These are phyloP conservation scores for Claviceps paspali DNA, from an alignment of 2,329 filamentous ascomycete species.

Conservation along the genomic window DNA sequence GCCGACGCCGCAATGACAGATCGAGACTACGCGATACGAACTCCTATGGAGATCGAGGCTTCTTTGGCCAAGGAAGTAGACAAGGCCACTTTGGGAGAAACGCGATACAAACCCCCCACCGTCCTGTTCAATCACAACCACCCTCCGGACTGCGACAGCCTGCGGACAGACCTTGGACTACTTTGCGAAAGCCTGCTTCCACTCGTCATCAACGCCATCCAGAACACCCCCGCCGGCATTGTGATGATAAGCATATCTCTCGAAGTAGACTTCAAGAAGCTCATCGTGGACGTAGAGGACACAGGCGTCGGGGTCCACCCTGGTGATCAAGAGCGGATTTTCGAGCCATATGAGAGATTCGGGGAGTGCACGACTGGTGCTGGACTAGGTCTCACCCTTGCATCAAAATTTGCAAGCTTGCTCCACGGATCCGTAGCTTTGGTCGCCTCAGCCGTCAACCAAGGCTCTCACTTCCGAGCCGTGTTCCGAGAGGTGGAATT, in stretches of 20 bases:
- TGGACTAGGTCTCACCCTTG: constrained; percentile 22
- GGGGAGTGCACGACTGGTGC: constrained; percentile 21
- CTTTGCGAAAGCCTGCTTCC: constrained; percentile 27
- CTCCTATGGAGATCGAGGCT: not conserved
- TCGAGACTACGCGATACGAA: constrained; percentile 14
- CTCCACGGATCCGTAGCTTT: constrained; percentile 23
- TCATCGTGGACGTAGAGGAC: not conserved
- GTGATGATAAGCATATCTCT: not conserved
- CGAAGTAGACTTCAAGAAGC: not conserved
- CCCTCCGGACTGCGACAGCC: constrained; percentile 11
- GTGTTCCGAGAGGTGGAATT: not conserved
- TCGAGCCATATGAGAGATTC: constrained; percentile 27
- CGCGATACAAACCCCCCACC: not conserved
- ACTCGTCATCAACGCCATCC: constrained; percentile 25
- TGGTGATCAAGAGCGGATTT: constrained; percentile 19
- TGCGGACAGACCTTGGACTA: constrained; percentile 21
- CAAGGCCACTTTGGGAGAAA: not conserved
- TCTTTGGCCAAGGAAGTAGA: not conserved
- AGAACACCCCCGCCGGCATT: constrained; percentile 16
- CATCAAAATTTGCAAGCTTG: constrained; percentile 23
- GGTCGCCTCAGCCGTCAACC: constrained; percentile 9
- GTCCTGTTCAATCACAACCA: not conserved
- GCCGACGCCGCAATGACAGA: constrained; percentile 17
- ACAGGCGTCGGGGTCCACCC: not conserved
- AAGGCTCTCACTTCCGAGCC: not conserved